Percentiles rank a stretch among this genome's conserved stretches.
phyloP scores from a whole-genome alignment of 495 filamentous ascomycete genomes.

The Aspergillus steynii region DNA sequence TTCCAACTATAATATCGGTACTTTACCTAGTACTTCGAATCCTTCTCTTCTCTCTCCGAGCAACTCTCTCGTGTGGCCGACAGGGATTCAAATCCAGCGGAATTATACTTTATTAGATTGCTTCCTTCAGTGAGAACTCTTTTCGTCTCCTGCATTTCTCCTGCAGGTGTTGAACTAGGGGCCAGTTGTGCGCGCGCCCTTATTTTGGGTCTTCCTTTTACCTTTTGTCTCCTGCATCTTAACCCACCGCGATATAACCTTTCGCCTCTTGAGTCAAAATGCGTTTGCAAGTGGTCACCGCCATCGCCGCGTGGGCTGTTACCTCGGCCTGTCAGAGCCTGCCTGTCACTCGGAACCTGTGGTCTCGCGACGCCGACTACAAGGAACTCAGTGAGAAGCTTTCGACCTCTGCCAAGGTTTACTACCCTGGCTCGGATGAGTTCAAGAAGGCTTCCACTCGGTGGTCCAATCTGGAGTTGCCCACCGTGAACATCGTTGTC shows the following conservation, averaged over 20 bases:
- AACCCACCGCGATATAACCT: background rate
- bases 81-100: slow-evolving; percentile 4
- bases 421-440: slow-evolving; percentile 39
- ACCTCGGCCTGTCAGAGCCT: slow-evolving; percentile 14
- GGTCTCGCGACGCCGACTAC: slow-evolving; percentile 14
- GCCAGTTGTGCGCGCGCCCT: slow-evolving; percentile 4
- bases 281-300: slow-evolving; percentile 25
- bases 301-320: slow-evolving; percentile 25
- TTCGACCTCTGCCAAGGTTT: slow-evolving; percentile 45
- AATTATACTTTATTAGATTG: background rate
- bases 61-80: background rate
- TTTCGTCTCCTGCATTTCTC: background rate
- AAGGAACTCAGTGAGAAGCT: slow-evolving; percentile 29
- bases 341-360: slow-evolving; percentile 10
- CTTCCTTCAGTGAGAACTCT: background rate
- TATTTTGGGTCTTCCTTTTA: slow-evolving; percentile 4
- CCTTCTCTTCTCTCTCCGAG: background rate
- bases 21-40: background rate
- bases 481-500: slow-evolving; percentile 48
- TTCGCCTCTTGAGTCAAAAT: slow-evolving; percentile 17
- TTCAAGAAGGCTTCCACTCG: slow-evolving; percentile 44
- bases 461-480: slow-evolving; percentile 41
- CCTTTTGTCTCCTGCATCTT: background rate
- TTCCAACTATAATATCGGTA: slow-evolving; percentile 1
- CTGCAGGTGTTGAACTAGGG: background rate